Evolutionary conservation across 331 rosid genomes (phyloP), one percentile per base, ranked within the genome.

Genomic region (Malus hybrid): DNA sequence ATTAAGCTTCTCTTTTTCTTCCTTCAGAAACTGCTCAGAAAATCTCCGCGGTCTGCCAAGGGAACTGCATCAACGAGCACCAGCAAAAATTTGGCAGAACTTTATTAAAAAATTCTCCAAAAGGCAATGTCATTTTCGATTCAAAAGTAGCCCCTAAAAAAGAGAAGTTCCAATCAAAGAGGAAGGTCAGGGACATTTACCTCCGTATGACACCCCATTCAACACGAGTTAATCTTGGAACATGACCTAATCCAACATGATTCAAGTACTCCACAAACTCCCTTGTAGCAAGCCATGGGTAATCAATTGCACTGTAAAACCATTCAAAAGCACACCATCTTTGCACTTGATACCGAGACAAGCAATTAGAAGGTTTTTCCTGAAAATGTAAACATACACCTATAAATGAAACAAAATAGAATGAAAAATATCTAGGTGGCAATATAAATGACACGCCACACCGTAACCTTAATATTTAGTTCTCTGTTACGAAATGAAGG

Each of bases 181-280:
- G 82, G 70, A 66, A 80, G 80, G 84, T 82, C 57, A 52, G 60
- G 63, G 73, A 72, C 69, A 81, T 75, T 70, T 87, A 92, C 99
- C 97, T 93, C 81, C 92, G 85, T 77, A 95, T 90, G 71, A 95
- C 99, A 68, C 96, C 92, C 99, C 99, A 95, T 83, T 95, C 99
- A 70, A 92, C 93, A 71, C 90, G 93, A 82, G 96, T 90, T 90
- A 95, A 83, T 84, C 97, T 88, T 60, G 97, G 90, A 88, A 92
- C 90, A 84, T 90, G 96, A 80, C 97, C 99, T 79, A 95, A 81
- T 82, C 97, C 99, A 83, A 92, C 97, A 28, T 95, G 97, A 81
- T 90, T 86, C 76, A 94, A 85, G 93, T 92, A 94, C 82, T 94
- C 99, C 71, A 85, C 80, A 74, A 94, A 94, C 87, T 94, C 99